These are phyloP conservation scores for Aspergillus sp. DNA, from an alignment of 2,329 filamentous ascomycete species.

Conservation along the genomic window DNA sequence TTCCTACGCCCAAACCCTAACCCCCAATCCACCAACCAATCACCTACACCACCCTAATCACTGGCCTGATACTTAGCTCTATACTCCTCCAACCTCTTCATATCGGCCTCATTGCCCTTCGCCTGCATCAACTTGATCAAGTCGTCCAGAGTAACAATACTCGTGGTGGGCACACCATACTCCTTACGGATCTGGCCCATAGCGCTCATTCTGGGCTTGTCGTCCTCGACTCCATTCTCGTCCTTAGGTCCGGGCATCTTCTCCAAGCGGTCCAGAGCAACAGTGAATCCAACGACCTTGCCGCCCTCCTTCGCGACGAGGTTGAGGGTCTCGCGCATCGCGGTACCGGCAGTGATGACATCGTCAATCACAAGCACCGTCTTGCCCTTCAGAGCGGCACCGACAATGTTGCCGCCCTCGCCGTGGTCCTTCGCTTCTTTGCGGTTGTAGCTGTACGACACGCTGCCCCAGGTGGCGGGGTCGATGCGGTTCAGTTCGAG, in stretches of 20 bases:
- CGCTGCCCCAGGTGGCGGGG: constrained; percentile 60
- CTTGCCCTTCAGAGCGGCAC: constrained; percentile 81
- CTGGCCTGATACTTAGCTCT: constrained; percentile 45
- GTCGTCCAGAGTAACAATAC: constrained; percentile 80
- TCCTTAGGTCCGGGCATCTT: constrained; percentile 51
- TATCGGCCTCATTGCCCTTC: constrained; percentile 60
- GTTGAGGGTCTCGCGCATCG: constrained; percentile 86
- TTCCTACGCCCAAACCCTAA: background rate
- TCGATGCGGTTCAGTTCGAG: constrained; percentile 74
- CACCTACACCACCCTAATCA: constrained; percentile 20
- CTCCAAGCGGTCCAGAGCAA: constrained; percentile 64
- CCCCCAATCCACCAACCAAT: background rate
- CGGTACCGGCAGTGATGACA: constrained; percentile 93
- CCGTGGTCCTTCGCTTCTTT: constrained; percentile 97
- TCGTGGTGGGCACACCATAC: constrained; percentile 75
- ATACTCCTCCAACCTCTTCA: constrained; percentile 69
- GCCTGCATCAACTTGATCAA: constrained; percentile 67
- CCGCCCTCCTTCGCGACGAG: constrained; percentile 88
- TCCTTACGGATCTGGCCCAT: constrained; percentile 80
- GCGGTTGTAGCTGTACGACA: constrained; percentile 88
- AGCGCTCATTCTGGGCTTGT: constrained; percentile 69
- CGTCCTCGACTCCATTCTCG: constrained; percentile 59
- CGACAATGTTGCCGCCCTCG: constrained; percentile 91
- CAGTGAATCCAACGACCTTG: constrained; percentile 79
- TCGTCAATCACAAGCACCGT: constrained; percentile 90